Evolutionary conservation across 2,329 filamentous ascomycete genomes (phyloP).

Genomic region (Alternaria sp.): DNA sequence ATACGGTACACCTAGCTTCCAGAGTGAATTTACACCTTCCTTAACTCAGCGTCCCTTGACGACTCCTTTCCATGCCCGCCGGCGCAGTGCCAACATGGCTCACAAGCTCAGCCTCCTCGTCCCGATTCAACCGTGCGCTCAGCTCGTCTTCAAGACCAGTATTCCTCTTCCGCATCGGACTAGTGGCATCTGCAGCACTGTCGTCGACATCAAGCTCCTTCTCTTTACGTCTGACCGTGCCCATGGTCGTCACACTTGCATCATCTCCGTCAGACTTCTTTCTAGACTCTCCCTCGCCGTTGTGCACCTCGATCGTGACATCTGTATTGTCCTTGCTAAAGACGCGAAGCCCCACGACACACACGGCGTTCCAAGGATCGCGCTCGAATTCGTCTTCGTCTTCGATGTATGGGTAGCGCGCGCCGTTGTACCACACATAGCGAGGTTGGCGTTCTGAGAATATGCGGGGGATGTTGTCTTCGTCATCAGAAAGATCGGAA

Average conservation of each 20-base stretch:
- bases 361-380: slow-evolving; percentile 69
- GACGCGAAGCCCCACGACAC: slow-evolving; percentile 67
- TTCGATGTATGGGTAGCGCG: slow-evolving; percentile 37
- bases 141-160: slow-evolving; percentile 41
- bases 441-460: slow-evolving; percentile 25
- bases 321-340: slow-evolving; percentile 63
- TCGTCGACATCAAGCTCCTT: slow-evolving; percentile 54
- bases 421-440: slow-evolving; percentile 34
- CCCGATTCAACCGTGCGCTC: slow-evolving; percentile 13
- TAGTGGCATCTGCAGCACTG: slow-evolving; percentile 52
- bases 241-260: slow-evolving; percentile 35
- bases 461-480: slow-evolving; percentile 19
- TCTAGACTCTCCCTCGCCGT: slow-evolving; percentile 38
- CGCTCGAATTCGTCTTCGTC: slow-evolving; percentile 57
- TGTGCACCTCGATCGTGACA: slow-evolving; percentile 63
- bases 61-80: slow-evolving; percentile 39
- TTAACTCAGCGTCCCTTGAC: slow-evolving; percentile 36
- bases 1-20: too few species aligned
- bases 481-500: slow-evolving; percentile 31
- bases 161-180: slow-evolving; percentile 42
- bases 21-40: background rate
- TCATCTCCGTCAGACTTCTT: slow-evolving; percentile 38
- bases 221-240: slow-evolving; percentile 35
- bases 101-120: slow-evolving; percentile 30
- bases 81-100: slow-evolving; percentile 40